phyloP scores from a whole-genome alignment of 192 early-diverging fungal genomes.

The Allomyces macrogynus region DNA sequence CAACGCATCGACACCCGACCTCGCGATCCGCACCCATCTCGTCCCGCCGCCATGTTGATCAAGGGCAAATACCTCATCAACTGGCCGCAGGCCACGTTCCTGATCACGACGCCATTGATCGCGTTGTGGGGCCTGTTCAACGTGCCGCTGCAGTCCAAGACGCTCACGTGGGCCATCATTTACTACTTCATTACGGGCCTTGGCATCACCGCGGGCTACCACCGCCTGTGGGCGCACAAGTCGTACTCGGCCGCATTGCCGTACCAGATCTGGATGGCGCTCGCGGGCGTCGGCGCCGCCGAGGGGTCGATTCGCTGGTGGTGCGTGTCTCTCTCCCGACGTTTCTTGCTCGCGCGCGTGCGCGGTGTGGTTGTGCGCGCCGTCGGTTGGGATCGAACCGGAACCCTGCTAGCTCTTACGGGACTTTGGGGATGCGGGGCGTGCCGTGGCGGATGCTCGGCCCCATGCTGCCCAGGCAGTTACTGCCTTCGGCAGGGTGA shows the following conservation, averaged over 20 bases:
- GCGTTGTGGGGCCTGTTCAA: slow-evolving; percentile 16
- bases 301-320: slow-evolving; percentile 10
- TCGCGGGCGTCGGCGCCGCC: slow-evolving; percentile 6
- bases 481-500: too few species aligned
- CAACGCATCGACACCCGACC: too few species aligned
- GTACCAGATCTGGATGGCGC: slow-evolving; percentile 9
- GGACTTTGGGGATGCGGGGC: too few species aligned
- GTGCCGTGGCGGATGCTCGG: too few species aligned
- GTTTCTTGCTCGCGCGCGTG: too few species aligned
- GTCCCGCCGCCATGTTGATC: background rate
- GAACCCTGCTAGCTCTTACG: too few species aligned
- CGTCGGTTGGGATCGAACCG: too few species aligned
- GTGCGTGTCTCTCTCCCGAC: background rate
- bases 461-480: too few species aligned
- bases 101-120: slow-evolving; percentile 14
- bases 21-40: background rate
- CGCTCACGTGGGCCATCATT: slow-evolving; percentile 15
- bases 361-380: too few species aligned
- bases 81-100: slow-evolving; percentile 1
- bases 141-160: slow-evolving; percentile 13
- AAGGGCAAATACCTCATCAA: background rate
- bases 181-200: slow-evolving; percentile 29
- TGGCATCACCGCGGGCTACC: slow-evolving; percentile 17
- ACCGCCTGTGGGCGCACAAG: slow-evolving; percentile 8
- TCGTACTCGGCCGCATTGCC: slow-evolving; percentile 5